Evolutionary conservation across 2,329 filamentous ascomycete genomes (phyloP).

Genomic region (Verticillium zaregamsianum): DNA sequence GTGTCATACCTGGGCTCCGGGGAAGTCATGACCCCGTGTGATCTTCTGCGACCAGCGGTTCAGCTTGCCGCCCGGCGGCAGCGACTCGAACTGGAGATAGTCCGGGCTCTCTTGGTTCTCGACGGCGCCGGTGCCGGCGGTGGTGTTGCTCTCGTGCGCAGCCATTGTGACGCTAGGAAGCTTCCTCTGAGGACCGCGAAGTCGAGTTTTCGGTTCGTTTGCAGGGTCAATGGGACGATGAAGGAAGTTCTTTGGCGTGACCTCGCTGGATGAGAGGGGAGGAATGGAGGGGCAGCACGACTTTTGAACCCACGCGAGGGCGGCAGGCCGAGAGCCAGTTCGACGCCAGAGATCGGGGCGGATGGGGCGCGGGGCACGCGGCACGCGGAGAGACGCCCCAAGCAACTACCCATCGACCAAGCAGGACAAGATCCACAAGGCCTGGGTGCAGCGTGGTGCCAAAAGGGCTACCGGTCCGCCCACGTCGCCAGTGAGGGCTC

Average conservation of each 20-base stretch:
- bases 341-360: neutral
- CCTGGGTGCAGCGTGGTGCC: neutral
- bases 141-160: neutral
- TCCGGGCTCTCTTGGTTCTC: constrained; percentile 41
- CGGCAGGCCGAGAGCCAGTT: neutral
- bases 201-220: no score
- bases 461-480: neutral
- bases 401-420: neutral
- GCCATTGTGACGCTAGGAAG: neutral
- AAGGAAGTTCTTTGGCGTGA: no score
- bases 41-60: constrained; percentile 84
- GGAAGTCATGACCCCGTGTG: constrained; percentile 84
- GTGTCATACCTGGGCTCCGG: constrained; percentile 71
- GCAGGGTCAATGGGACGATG: no score
- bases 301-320: neutral
- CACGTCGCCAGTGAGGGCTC: neutral
- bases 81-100: constrained; percentile 48
- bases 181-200: no score
- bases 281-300: neutral
- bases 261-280: no score
- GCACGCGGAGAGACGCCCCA: neutral
- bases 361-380: neutral
- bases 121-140: neutral
- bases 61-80: constrained; percentile 52
- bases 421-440: neutral